Percentiles rank a stretch among this genome's conserved stretches.
phyloP scores from a whole-genome alignment of 1,284 basidiomycete species.

The Cystobasidium slooffiae region DNA sequence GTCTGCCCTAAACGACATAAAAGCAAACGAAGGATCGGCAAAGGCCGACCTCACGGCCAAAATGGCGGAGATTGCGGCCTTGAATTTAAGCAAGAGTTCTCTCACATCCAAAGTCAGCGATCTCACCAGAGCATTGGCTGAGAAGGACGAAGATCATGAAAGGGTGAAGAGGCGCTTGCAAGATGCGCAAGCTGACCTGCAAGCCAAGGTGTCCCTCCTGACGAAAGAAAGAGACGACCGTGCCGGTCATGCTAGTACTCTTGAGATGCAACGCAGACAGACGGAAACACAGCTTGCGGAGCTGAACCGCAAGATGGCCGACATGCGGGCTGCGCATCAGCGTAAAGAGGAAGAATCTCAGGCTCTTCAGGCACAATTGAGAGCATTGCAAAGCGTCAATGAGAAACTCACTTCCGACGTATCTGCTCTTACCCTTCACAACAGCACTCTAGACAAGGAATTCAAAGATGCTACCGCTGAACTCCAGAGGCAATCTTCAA shows the following conservation, averaged over 20 bases:
- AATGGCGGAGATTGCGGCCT: slow-evolving; percentile 6
- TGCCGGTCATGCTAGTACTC: neutral
- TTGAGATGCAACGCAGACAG: slow-evolving; percentile 19
- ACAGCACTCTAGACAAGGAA: slow-evolving; percentile 20
- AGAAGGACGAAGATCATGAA: slow-evolving; percentile 78
- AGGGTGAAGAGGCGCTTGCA: slow-evolving; percentile 79
- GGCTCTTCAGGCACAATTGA: slow-evolving; percentile 59
- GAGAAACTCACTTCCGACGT: slow-evolving; percentile 14
- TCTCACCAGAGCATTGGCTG: slow-evolving; percentile 69
- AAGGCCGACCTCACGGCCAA: slow-evolving; percentile 21
- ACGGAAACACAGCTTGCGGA: slow-evolving; percentile 19
- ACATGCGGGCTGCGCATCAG: neutral
- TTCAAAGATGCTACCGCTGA: slow-evolving; percentile 18
- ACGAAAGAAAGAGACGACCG: slow-evolving; percentile 63
- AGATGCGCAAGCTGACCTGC: slow-evolving; percentile 68
- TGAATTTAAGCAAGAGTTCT: neutral
- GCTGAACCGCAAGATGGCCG: slow-evolving; percentile 13
- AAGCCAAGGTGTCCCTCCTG: slow-evolving; percentile 72
- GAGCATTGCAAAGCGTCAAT: slow-evolving; percentile 73
- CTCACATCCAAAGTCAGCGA: slow-evolving; percentile 65
- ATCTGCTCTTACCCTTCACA: slow-evolving; percentile 5
- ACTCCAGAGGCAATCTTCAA: neutral
- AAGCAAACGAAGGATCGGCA: slow-evolving; percentile 20
- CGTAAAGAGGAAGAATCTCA: slow-evolving; percentile 12
- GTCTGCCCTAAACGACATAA: slow-evolving; percentile 34